These are phyloP conservation scores for Buxus sempervirens DNA, from an alignment of 164 flowering plant species.

Conservation along the genomic window DNA sequence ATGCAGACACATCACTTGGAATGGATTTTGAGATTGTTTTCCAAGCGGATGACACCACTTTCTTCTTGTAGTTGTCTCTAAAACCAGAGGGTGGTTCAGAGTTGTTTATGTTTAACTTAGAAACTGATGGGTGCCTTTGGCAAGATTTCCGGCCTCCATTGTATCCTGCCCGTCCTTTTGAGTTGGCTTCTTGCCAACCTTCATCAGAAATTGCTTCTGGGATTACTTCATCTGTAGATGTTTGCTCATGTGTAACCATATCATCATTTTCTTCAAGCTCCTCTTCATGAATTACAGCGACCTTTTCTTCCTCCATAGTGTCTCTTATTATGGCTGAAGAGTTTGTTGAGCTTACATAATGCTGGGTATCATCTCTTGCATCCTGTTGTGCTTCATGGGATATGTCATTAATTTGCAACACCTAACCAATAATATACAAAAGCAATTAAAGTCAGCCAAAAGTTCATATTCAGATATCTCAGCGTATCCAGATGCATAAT, in stretches of 20 bases:
- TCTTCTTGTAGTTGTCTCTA: slow-evolving; percentile 31
- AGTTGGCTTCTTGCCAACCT: slow-evolving; percentile 92
- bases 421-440: slow-evolving; percentile 29
- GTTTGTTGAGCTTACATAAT: slow-evolving; percentile 14
- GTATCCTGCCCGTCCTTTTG: slow-evolving; percentile 52
- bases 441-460: not conserved
- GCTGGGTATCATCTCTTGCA: slow-evolving; percentile 12
- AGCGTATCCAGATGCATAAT: too few species aligned
- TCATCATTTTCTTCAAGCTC: slow-evolving; percentile 29
- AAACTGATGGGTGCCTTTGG: slow-evolving; percentile 38
- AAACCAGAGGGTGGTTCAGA: slow-evolving; percentile 29
- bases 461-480: not conserved
- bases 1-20: slow-evolving; percentile 26
- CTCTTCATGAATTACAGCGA: slow-evolving; percentile 10
- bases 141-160: slow-evolving; percentile 36
- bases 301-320: slow-evolving; percentile 16
- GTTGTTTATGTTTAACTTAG: slow-evolving; percentile 38
- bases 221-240: slow-evolving; percentile 17
- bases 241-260: slow-evolving; percentile 11
- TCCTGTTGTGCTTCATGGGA: slow-evolving; percentile 27
- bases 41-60: slow-evolving; percentile 26
- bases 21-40: slow-evolving; percentile 26
- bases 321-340: slow-evolving; percentile 16
- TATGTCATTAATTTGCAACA: slow-evolving; percentile 40
- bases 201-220: slow-evolving; percentile 54